These are phyloP conservation scores for Mortierella sp. DNA, from an alignment of 371 early-diverging fungal genomes.

Conservation along the genomic window DNA sequence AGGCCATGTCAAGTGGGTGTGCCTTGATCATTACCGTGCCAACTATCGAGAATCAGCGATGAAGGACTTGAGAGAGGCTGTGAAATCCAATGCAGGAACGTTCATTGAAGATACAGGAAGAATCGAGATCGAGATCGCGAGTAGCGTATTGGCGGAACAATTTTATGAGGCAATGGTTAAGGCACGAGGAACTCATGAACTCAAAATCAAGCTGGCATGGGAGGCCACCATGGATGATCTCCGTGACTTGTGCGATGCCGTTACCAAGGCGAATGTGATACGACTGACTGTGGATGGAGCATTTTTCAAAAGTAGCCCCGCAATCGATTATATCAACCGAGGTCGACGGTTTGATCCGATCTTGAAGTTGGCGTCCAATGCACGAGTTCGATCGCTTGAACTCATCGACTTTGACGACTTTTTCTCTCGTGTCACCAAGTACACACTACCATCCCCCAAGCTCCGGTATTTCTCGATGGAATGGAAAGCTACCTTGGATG, in stretches of 20 bases:
- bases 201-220: slow-evolving; percentile 9
- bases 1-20: slow-evolving; percentile 37
- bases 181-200: not conserved
- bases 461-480: too few relatives aligned
- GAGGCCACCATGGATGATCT: slow-evolving; percentile 10
- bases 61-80: slow-evolving; percentile 1
- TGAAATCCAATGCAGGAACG: slow-evolving; percentile 8
- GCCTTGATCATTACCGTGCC: slow-evolving; percentile 20
- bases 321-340: slow-evolving; percentile 7
- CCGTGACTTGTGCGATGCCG: not conserved
- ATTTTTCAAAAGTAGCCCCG: not conserved
- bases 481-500: too few relatives aligned
- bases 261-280: slow-evolving; percentile 5
- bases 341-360: slow-evolving; percentile 11
- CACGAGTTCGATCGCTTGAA: not conserved
- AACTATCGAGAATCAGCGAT: slow-evolving; percentile 1
- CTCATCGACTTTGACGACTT: slow-evolving; percentile 1
- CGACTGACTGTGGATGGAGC: not conserved
- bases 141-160: not conserved
- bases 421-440: slow-evolving; percentile 2
- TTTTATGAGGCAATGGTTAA: slow-evolving; percentile 11
- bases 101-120: slow-evolving; percentile 8
- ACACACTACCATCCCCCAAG: too few relatives aligned
- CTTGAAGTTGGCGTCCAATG: slow-evolving; percentile 2
- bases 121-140: not conserved